Conservation (phyloP, 108 stramenopile species). For the Schizochytrium sp. region DNA sequence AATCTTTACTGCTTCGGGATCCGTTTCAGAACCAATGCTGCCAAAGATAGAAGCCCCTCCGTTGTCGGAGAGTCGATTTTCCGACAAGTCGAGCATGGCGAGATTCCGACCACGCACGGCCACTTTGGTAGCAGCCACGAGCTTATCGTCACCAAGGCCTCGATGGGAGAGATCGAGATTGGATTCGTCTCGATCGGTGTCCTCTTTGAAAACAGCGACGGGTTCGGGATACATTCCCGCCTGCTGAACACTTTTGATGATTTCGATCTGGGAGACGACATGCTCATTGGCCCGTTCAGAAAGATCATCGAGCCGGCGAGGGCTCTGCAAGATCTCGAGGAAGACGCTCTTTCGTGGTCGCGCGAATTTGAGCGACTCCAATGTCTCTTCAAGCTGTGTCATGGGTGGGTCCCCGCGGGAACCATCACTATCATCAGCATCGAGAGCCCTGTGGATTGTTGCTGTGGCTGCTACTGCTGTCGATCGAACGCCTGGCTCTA, state of each 20-base stretch:
- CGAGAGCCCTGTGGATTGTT: neutral
- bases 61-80: neutral
- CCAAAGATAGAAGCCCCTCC: neutral
- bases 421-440: neutral
- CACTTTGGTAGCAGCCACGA: neutral
- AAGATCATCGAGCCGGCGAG: neutral
- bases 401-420: too few relatives aligned
- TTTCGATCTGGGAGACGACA: neutral
- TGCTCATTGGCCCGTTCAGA: neutral
- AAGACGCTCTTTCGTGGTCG: neutral
- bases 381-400: neutral
- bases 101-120: neutral
- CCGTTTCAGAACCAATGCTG: neutral
- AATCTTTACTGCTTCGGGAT: neutral
- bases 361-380: neutral
- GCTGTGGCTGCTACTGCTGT: neutral
- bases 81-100: neutral
- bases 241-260: neutral
- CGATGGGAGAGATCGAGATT: neutral
- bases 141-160: neutral
- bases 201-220: neutral
- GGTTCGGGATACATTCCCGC: neutral
- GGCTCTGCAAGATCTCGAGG: neutral
- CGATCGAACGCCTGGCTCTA: neutral
- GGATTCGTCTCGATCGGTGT: neutral